Conservation (phyloP, 2,329 filamentous ascomycete genomes). For the Scedosporium aurantiacum region DNA sequence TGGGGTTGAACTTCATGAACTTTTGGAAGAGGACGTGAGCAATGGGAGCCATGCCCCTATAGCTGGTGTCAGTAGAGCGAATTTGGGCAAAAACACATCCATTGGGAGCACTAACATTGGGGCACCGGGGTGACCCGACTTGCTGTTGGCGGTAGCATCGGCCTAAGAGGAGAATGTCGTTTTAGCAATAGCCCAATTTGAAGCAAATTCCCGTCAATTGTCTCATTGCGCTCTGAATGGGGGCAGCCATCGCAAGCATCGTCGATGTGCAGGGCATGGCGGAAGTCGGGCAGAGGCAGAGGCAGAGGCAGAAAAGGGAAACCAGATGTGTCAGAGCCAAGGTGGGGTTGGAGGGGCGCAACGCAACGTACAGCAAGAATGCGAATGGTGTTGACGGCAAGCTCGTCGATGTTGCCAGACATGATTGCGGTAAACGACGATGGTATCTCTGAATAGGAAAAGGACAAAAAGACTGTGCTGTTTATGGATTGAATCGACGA, state of each 20-base stretch:
- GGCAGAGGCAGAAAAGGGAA: slow-evolving; percentile 18
- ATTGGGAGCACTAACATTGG: slow-evolving; percentile 58
- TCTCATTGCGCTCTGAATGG: not conserved
- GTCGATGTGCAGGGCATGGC: not conserved
- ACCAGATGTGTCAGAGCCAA: not conserved
- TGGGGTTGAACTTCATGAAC: slow-evolving; percentile 99
- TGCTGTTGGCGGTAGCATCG: slow-evolving; percentile 92
- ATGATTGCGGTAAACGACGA: slow-evolving; percentile 44
- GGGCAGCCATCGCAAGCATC: not conserved
- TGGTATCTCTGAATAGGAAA: slow-evolving; percentile 8
- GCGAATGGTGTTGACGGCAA: slow-evolving; percentile 97
- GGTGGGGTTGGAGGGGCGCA: slow-evolving; percentile 13
- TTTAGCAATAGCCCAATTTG: slow-evolving; percentile 12
- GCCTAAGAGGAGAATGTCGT: slow-evolving; percentile 44
- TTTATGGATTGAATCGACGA: slow-evolving; percentile 13
- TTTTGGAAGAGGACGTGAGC: slow-evolving; percentile 98
- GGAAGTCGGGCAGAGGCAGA: slow-evolving; percentile 15
- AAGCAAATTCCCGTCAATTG: not conserved
- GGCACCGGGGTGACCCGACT: slow-evolving; percentile 97
- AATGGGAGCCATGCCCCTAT: slow-evolving; percentile 75
- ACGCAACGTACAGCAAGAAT: slow-evolving; percentile 79
- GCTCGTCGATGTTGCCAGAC: slow-evolving; percentile 79
- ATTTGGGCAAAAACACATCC: not conserved
- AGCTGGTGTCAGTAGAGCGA: slow-evolving; percentile 20
- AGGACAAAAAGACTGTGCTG: slow-evolving; percentile 11